phyloP scores from a whole-genome alignment of 2,329 filamentous ascomycete genomes.

The Coniochaeta prunicola region DNA sequence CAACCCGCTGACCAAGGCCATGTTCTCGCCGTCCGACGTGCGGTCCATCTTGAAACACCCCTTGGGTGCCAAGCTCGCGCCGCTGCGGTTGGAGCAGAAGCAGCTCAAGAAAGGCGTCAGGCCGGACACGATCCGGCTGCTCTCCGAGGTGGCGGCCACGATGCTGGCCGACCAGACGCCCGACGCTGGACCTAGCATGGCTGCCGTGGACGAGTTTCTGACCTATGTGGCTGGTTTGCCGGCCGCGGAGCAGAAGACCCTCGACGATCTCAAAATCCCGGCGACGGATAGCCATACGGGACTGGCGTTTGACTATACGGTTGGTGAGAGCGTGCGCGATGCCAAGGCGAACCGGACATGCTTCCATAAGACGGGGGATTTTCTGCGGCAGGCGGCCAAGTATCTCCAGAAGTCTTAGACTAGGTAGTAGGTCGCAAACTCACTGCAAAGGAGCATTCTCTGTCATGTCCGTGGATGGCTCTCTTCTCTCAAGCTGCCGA shows the following conservation, averaged over 20 bases:
- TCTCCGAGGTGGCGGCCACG: slow-evolving; percentile 11
- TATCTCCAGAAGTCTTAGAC: slow-evolving; percentile 1
- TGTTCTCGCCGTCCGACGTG: slow-evolving; percentile 20
- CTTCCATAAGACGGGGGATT: slow-evolving; percentile 14
- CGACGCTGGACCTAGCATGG: slow-evolving; percentile 12
- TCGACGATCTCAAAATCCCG: slow-evolving; percentile 16
- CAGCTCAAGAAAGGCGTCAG: slow-evolving; percentile 17
- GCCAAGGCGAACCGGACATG: slow-evolving; percentile 19
- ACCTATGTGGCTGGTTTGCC: slow-evolving; percentile 17
- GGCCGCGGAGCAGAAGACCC: slow-evolving; percentile 14
- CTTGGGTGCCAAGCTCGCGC: slow-evolving; percentile 15
- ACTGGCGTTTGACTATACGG: slow-evolving; percentile 18
- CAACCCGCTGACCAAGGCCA: slow-evolving; percentile 19
- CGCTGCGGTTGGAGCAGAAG: slow-evolving; percentile 14
- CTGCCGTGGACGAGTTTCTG: slow-evolving; percentile 19
- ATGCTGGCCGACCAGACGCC: slow-evolving; percentile 17
- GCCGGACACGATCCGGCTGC: slow-evolving; percentile 13
- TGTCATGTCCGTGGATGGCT: no score
- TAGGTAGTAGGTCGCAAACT: no score
- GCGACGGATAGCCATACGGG: slow-evolving; percentile 20
- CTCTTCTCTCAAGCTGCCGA: no score
- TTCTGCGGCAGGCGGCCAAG: slow-evolving; percentile 10
- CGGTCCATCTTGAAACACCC: slow-evolving; percentile 17
- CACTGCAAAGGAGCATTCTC: no score
- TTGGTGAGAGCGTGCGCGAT: slow-evolving; percentile 19